phyloP scores from a whole-genome alignment of 176 grass and related monocot species.

The Cymbopogon citratus region DNA sequence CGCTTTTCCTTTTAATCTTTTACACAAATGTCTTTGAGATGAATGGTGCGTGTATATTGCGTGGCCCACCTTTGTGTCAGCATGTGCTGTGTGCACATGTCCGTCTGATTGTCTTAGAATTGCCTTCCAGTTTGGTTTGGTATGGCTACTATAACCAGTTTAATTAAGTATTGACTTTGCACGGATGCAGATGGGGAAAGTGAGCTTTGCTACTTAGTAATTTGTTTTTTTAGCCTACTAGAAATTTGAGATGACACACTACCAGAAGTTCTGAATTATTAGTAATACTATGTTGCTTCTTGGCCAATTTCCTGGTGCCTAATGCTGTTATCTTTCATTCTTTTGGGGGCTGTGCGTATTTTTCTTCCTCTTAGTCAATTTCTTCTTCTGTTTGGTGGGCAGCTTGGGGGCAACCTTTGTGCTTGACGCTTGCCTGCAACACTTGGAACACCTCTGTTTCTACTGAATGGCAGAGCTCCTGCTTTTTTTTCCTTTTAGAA shows the following conservation, averaged over 20 bases:
- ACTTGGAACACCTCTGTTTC: background rate
- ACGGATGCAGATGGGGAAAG: background rate
- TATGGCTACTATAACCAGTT: background rate
- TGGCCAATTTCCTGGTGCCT: background rate
- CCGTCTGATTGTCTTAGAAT: background rate
- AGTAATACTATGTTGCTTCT: background rate
- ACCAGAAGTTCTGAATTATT: background rate
- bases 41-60: background rate
- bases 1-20: background rate
- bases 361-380: background rate
- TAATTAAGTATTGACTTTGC: background rate
- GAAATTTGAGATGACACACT: background rate
- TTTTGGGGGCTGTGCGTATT: background rate
- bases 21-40: background rate
- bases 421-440: background rate
- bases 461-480: background rate
- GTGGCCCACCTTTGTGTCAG: background rate
- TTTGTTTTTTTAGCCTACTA: background rate
- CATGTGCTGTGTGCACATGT: background rate
- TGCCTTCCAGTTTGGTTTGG: conserved; percentile 1
- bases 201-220: background rate
- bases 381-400: background rate
- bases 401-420: background rate
- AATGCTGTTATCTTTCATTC: no score
- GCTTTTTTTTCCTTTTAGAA: background rate